These are phyloP conservation scores for Drosera capensis DNA, from an alignment of 148 eudicot genomes.

Conservation along the genomic window DNA sequence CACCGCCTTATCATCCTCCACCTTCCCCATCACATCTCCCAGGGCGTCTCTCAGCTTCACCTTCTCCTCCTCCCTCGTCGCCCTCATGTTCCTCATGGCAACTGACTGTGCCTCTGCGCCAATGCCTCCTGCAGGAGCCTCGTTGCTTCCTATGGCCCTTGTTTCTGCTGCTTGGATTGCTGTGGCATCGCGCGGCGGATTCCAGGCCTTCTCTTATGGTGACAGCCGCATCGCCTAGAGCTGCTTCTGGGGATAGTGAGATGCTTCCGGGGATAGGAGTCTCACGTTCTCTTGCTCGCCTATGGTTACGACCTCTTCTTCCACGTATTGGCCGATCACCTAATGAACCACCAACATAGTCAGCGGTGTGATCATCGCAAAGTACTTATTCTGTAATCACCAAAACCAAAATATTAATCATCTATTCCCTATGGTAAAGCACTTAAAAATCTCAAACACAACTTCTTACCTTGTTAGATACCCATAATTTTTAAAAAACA, in stretches of 20 bases:
- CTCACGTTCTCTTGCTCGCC: too few relatives aligned
- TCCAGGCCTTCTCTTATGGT: not conserved
- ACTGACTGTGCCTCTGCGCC: conserved; percentile 23
- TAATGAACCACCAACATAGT: too few relatives aligned
- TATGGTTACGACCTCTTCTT: not conserved
- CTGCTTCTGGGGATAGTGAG: too few relatives aligned
- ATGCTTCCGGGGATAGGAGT: too few relatives aligned
- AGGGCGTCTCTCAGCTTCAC: conserved; percentile 16
- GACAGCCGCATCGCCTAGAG: not conserved
- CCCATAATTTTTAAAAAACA: too few relatives aligned
- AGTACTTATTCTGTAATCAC: too few relatives aligned
- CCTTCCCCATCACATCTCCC: not conserved
- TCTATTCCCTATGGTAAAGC: too few relatives aligned
- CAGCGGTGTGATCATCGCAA: too few relatives aligned
- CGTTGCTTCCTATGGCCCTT: not conserved
- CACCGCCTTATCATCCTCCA: not conserved
- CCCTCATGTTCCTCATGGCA: conserved; percentile 11
- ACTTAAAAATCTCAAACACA: too few relatives aligned
- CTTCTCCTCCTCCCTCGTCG: conserved; percentile 14
- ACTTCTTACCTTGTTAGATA: too few relatives aligned
- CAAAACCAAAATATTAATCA: too few relatives aligned
- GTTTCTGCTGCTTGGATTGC: not conserved
- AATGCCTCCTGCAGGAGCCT: not conserved
- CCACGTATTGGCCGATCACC: too few relatives aligned
- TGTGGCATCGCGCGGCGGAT: not conserved